Evolutionary conservation across 139 green algal species (phyloP).

Genomic region (Chlorella vulgaris): DNA sequence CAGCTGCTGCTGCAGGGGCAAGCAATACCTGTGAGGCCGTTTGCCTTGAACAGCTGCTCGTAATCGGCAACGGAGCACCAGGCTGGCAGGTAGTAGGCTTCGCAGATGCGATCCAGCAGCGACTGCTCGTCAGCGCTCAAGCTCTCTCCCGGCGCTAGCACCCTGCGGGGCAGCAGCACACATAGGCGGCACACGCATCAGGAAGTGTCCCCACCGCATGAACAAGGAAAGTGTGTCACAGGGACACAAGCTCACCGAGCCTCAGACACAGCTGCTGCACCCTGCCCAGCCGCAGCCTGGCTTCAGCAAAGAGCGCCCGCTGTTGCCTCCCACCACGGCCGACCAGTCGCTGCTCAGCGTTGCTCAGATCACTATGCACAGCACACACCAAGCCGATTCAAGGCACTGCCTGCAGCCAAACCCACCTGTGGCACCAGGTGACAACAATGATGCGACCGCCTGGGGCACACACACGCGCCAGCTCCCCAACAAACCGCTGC

Average conservation of each 20-base stretch:
- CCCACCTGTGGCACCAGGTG: constrained; percentile 91
- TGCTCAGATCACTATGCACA: too few relatives aligned
- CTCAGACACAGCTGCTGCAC: too few relatives aligned
- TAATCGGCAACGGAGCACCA: constrained; percentile 97
- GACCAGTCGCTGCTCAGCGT: too few relatives aligned
- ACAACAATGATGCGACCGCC: constrained; percentile 86
- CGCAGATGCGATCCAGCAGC: constrained; percentile 92
- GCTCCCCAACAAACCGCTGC: constrained; percentile 90
- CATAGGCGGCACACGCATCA: too few relatives aligned
- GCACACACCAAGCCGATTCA: too few relatives aligned
- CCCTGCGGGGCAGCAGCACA: constrained; percentile 59
- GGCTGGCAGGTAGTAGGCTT: constrained; percentile 96
- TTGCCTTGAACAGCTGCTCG: constrained; percentile 62
- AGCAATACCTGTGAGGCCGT: constrained; percentile 46
- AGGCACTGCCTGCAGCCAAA: too few relatives aligned
- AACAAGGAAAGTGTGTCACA: too few relatives aligned
- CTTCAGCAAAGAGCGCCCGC: too few relatives aligned
- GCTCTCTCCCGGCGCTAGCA: constrained; percentile 53
- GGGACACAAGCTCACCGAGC: too few relatives aligned
- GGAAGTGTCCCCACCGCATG: too few relatives aligned
- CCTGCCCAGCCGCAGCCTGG: too few relatives aligned
- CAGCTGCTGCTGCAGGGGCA: neutral
- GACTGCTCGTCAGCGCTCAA: constrained; percentile 61
- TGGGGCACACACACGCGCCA: constrained; percentile 85
- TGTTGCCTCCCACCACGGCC: too few relatives aligned